Percentiles rank a stretch among this genome's conserved stretches.
Evolutionary conservation across 2,329 filamentous ascomycete genomes (phyloP).

Genomic region (Dendrostoma leiphaemia): DNA sequence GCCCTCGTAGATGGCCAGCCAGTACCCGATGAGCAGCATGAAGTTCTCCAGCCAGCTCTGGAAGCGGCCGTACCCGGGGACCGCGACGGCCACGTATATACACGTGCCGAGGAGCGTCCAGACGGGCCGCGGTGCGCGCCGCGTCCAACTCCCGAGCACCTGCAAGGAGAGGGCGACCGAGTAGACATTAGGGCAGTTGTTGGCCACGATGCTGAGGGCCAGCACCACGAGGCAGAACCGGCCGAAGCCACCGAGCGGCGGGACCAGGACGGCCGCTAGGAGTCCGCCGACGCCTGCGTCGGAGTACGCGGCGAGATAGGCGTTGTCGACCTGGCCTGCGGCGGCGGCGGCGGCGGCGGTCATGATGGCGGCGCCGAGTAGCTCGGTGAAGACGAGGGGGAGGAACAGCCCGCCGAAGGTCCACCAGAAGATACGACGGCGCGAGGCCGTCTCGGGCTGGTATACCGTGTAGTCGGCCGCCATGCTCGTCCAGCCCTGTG

Average conservation of each 20-base stretch:
- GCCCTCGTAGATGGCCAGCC: constrained; percentile 71
- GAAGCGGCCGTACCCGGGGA: constrained; percentile 67
- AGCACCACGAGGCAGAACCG: constrained; percentile 69
- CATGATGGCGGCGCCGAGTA: constrained; percentile 69
- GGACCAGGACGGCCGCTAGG: constrained; percentile 62
- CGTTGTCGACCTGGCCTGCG: constrained; percentile 38
- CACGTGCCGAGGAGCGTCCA: constrained; percentile 63
- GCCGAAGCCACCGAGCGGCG: constrained; percentile 64
- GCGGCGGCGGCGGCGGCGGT: constrained; percentile 58
- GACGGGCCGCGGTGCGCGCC: constrained; percentile 63
- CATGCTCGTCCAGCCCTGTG: constrained; percentile 73
- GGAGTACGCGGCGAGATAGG: constrained; percentile 45
- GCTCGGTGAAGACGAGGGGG: constrained; percentile 71
- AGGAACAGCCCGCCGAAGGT: constrained; percentile 69
- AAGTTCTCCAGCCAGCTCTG: constrained; percentile 66
- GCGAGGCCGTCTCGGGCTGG: constrained; percentile 61
- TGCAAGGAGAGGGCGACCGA: constrained; percentile 67
- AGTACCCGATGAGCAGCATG: constrained; percentile 69
- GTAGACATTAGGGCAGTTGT: constrained; percentile 73
- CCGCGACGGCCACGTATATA: constrained; percentile 66
- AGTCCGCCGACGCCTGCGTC: constrained; percentile 61
- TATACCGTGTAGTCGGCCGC: constrained; percentile 81
- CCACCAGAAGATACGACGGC: constrained; percentile 63
- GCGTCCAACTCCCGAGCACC: constrained; percentile 57
- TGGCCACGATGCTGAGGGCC: constrained; percentile 65